Percentiles rank a stretch among this genome's conserved stretches.
These are phyloP conservation scores for Dalbergia cultrata DNA, from an alignment of 306 rosid genomes.

Conservation along the genomic window DNA sequence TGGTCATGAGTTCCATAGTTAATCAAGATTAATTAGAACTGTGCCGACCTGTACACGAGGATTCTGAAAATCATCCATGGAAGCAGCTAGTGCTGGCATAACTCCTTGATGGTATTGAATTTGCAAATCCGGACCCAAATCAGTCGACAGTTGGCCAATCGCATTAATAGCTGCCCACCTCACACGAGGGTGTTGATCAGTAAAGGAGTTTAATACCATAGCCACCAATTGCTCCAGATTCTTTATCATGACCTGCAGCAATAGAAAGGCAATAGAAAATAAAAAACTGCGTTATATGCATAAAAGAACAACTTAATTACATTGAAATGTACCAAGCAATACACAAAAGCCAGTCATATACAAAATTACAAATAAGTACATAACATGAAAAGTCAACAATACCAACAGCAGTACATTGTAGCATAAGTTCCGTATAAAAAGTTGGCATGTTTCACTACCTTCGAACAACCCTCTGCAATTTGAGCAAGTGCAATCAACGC, in stretches of 20 bases:
- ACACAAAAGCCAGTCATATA: background rate
- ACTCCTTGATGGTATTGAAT: slow-evolving; percentile 83
- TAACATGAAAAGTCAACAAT: background rate
- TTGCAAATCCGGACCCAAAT: slow-evolving; percentile 98
- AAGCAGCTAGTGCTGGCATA: slow-evolving; percentile 86
- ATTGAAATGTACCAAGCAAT: background rate
- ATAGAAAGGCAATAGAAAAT: slow-evolving; percentile 6
- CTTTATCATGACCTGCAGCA: slow-evolving; percentile 88
- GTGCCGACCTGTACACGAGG: slow-evolving; percentile 93
- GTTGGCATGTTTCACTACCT: slow-evolving; percentile 58
- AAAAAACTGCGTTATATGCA: background rate
- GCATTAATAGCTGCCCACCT: slow-evolving; percentile 99
- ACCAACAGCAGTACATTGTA: background rate
- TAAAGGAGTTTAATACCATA: slow-evolving; percentile 93
- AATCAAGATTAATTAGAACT: background rate
- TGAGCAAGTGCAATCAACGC: slow-evolving; percentile 92
- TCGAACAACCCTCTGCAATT: slow-evolving; percentile 92
- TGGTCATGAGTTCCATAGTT: background rate
- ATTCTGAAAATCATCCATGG: slow-evolving; percentile 98
- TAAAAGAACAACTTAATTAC: background rate
- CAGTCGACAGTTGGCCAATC: slow-evolving; percentile 94
- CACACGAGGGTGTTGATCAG: slow-evolving; percentile 96
- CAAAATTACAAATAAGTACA: background rate
- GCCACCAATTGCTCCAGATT: slow-evolving; percentile 97
- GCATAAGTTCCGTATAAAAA: background rate